Evolutionary conservation across 1,139 yeast genomes (phyloP), one percentile per base, ranked within the genome.

Genomic region (Martiniozyma asiatica): DNA sequence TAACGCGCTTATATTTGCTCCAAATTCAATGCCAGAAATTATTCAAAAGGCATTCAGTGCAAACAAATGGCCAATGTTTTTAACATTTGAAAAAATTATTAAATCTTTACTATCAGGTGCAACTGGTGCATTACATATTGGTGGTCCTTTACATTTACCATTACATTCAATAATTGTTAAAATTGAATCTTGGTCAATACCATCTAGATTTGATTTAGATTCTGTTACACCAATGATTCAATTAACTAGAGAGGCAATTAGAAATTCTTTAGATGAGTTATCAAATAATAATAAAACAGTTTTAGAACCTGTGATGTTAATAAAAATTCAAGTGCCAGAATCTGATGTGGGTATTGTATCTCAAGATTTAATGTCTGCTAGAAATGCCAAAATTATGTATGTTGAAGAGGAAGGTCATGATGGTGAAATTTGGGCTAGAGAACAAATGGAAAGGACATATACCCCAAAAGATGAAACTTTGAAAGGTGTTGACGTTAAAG

Each of bases 221-320:
- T 33, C 27, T 13, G 44, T 62, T 0, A 51, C 59, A 20, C 51
- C 61, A 2, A 43, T 74, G 20, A 53, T 73, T 16, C 50, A 58
- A 6, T 52, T 68, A 4, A 56, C 67, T 1, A 59, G 79, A 31
- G 44, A 56, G 18, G 60, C 68, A 0, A 53, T 68, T 5, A 42
- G 55, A 8, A 61, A 63, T 19, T 63, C 68, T 0, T 48, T 51
- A 19, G 44, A 25, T 22, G 51, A 39, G 22, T 44, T 55, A 6
- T 38, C 45, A 20, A 51, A 43, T 2, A 39, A 38, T 2, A 47
- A 56, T 3, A 71, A 68, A 45, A 63, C 73, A 2, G 52, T 85
- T 1, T 60, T 87, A 50, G 97, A 89, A 52, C 98, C 98, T 0
- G 63, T 80, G 16, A 87, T 89, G 97, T 63, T 68, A 24, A 76